Evolutionary conservation across 2,329 filamentous ascomycete genomes (phyloP), one percentile per base, ranked within the genome.

Genomic region (Penicillium thymicola): DNA sequence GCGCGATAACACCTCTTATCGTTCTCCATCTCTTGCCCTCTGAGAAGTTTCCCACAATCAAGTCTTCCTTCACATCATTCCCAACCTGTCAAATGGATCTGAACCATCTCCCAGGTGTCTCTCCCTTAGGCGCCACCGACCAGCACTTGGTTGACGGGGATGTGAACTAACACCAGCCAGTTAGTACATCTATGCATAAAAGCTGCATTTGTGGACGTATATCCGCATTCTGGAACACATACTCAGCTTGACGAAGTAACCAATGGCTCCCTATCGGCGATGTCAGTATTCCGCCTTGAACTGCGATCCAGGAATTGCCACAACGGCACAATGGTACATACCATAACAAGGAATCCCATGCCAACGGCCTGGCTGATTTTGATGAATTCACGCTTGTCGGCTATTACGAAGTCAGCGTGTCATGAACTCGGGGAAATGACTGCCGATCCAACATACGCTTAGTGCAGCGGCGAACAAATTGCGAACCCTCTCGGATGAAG

Each of bases 191-290:
- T 11, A 18, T 13, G 13, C 10, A 27, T 25, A 11, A 2, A 27
- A 18, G 0, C 5, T 5, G 21, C 9, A 41, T 32, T 5, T 11
- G 27, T 34, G 11, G 49, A 41, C 21, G 14, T 2, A 13, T 1
- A 28, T 41, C 42, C 30, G 8, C 11, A 18, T 23, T 23, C 13
- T 48, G 13, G 18, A 43, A 18, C 25, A 75, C 80, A 62, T 68
- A 84, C 82, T 84, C 71, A 85, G 72, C 75, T 85, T 84, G 62
- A 85, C 81, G 54, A 85, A 77, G 71, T 84, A 85, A 58, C 82
- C 82, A 64, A 84, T 84, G 48, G 80, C 78, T 62, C 81, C 80
- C 71, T 71, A 57, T 42, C 27, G 40, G 43, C 50, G 36, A 48
- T 44, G 55, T 61, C 52, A 62, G 59, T 43, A 54, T 48, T 50